phyloP scores from a whole-genome alignment of 441 rosid species.

The Iberis amara region DNA sequence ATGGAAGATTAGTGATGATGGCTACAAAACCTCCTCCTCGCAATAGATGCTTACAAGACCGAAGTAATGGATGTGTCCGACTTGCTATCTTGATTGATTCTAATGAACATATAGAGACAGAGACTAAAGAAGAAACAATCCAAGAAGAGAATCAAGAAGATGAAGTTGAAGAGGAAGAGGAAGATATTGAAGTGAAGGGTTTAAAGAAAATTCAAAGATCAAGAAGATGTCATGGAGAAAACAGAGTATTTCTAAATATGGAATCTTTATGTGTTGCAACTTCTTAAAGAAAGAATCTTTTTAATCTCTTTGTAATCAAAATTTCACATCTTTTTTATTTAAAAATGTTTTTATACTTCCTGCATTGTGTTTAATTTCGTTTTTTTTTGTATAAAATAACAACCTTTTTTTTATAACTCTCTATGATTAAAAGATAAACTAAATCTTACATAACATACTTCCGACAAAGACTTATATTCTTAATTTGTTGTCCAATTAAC shows the following conservation, averaged over 20 bases:
- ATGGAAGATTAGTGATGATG: slow-evolving; percentile 56
- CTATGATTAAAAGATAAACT: slow-evolving; percentile 8
- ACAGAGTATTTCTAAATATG: slow-evolving; percentile 43
- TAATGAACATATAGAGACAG: slow-evolving; percentile 24
- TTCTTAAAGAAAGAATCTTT: slow-evolving; percentile 30
- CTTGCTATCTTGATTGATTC: slow-evolving; percentile 40
- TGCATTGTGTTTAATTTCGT: slow-evolving; percentile 7
- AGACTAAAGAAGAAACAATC: slow-evolving; percentile 24
- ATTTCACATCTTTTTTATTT: slow-evolving; percentile 12
- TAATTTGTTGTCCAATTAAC: not conserved
- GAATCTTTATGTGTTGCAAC: slow-evolving; percentile 56
- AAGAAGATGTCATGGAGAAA: slow-evolving; percentile 46
- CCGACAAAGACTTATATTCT: slow-evolving; percentile 3
- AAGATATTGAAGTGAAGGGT: slow-evolving; percentile 11
- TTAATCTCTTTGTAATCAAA: slow-evolving; percentile 23
- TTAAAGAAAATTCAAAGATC: slow-evolving; percentile 32
- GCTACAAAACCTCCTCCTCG: slow-evolving; percentile 41
- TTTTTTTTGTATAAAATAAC: slow-evolving; percentile 28
- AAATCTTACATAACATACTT: not conserved
- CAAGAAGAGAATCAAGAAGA: slow-evolving; percentile 23
- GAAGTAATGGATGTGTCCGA: slow-evolving; percentile 71
- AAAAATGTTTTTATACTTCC: not conserved
- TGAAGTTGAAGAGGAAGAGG: slow-evolving; percentile 19
- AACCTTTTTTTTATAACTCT: slow-evolving; percentile 1
- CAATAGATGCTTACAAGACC: slow-evolving; percentile 41